Percentiles rank a stretch among this genome's conserved stretches.
Evolutionary conservation across 331 rosid species (phyloP).

Genomic region (Stylosanthes scabra): DNA sequence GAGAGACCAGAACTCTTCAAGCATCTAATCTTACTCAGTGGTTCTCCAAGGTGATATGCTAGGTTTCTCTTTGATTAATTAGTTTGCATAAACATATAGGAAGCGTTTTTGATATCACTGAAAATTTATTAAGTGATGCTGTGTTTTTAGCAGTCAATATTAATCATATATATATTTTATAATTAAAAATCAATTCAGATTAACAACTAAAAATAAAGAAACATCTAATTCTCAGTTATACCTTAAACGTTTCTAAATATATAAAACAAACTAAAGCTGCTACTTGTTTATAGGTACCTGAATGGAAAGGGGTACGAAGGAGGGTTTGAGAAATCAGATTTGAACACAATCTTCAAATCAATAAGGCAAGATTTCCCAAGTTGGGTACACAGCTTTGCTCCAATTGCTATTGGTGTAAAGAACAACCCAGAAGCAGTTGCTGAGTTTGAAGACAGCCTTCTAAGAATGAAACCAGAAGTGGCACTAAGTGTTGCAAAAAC

Average conservation of each 20-base stretch:
- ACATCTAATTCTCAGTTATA: no score
- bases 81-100: neutral
- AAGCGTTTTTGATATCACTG: no score
- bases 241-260: no score
- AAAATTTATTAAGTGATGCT: no score
- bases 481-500: conserved; percentile 45
- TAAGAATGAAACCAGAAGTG: conserved; percentile 47
- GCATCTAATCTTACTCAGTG: conserved; percentile 45
- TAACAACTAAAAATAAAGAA: no score
- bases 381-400: conserved; percentile 47
- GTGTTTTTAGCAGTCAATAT: no score
- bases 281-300: conserved; percentile 39
- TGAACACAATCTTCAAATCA: conserved; percentile 35
- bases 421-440: conserved; percentile 33
- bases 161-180: no score
- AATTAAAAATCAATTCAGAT: no score
- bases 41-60: conserved; percentile 54
- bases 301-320: conserved; percentile 44
- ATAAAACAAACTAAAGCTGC: neutral
- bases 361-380: conserved; percentile 19
- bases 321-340: conserved; percentile 38
- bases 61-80: neutral
- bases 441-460: conserved; percentile 42
- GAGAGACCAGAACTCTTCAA: conserved; percentile 52
- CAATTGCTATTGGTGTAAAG: conserved; percentile 33